phyloP scores from a whole-genome alignment of 1,284 basidiomycete genomes.

The Pseudomicrostroma phylloplanum region DNA sequence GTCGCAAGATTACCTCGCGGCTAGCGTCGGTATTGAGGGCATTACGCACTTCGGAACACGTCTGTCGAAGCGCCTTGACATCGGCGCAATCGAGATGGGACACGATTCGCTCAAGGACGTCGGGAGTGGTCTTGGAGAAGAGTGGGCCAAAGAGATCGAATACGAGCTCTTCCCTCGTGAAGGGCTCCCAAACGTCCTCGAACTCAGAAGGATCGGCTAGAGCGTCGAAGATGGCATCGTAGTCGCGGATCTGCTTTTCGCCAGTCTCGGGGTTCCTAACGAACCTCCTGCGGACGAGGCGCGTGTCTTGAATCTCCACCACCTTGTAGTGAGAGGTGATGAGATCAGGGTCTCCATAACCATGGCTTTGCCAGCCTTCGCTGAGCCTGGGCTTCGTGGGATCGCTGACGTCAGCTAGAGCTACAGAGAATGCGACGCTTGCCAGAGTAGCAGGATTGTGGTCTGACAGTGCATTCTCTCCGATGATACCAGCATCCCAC shows the following conservation, averaged over 20 bases:
- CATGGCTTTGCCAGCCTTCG: slow-evolving; percentile 32
- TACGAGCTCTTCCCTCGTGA: slow-evolving; percentile 17
- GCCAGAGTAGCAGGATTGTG: neutral
- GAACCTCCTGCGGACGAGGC: neutral
- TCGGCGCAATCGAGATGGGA: slow-evolving; percentile 38
- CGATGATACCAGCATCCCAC: neutral
- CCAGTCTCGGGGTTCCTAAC: neutral
- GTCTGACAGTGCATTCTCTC: neutral
- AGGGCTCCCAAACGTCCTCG: slow-evolving; percentile 1
- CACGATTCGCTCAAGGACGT: slow-evolving; percentile 31
- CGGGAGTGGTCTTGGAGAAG: slow-evolving; percentile 33
- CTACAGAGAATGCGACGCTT: neutral
- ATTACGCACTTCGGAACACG: slow-evolving; percentile 28
- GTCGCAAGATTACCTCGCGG: slow-evolving; percentile 32
- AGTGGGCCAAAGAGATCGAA: slow-evolving; percentile 36
- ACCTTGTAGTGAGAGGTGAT: slow-evolving; percentile 23
- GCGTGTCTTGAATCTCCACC: slow-evolving; percentile 8
- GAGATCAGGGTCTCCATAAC: slow-evolving; percentile 27
- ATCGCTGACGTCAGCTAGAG: neutral
- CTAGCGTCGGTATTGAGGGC: slow-evolving; percentile 25
- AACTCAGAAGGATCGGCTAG: neutral
- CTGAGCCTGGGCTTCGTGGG: slow-evolving; percentile 8
- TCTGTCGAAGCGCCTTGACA: slow-evolving; percentile 40
- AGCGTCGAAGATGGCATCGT: neutral
- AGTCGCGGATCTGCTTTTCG: neutral